A percentile compares a stretch with the other conserved stretches of the same genome.
Conservation (phyloP, 306 rosid species). For the Rosa rugosa region DNA sequence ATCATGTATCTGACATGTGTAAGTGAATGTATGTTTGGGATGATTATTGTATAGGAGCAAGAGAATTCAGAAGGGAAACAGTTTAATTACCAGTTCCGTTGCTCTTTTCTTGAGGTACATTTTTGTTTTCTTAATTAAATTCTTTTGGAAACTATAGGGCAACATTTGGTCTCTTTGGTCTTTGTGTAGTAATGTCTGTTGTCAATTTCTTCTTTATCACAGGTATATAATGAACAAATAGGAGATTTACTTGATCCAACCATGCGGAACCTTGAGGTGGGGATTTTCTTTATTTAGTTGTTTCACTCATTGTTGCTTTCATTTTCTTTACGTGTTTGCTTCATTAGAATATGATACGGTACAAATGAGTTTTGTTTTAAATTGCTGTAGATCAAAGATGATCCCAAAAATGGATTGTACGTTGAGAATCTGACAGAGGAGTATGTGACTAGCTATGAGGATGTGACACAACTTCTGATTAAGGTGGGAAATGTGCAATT, state of each 20-base stretch:
- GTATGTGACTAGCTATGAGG: slow-evolving; percentile 86
- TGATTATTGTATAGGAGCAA: slow-evolving; percentile 55
- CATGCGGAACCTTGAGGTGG: slow-evolving; percentile 79
- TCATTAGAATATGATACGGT: not conserved
- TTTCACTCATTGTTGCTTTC: slow-evolving; percentile 13
- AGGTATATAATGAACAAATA: slow-evolving; percentile 52
- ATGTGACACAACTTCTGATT: slow-evolving; percentile 78
- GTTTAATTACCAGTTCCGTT: slow-evolving; percentile 82
- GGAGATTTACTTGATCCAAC: slow-evolving; percentile 60
- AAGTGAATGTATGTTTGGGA: slow-evolving; percentile 24
- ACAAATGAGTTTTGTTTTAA: slow-evolving; percentile 17
- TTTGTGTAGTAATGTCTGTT: slow-evolving; percentile 6
- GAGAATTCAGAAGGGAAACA: slow-evolving; percentile 64
- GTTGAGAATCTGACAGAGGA: slow-evolving; percentile 90
- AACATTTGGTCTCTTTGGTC: slow-evolving; percentile 4
- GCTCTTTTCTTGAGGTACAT: slow-evolving; percentile 88
- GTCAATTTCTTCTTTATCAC: slow-evolving; percentile 12
- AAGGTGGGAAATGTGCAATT: slow-evolving; percentile 49
- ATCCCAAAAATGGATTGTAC: slow-evolving; percentile 59
- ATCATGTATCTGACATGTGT: not conserved
- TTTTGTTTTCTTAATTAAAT: not conserved
- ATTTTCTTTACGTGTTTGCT: not conserved
- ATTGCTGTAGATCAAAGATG: slow-evolving; percentile 70
- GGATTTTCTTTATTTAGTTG: slow-evolving; percentile 17
- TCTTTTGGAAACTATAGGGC: not conserved